These are phyloP conservation scores for Diaporthe ampelina DNA, from an alignment of 2,329 filamentous ascomycete genomes.

Conservation along the genomic window DNA sequence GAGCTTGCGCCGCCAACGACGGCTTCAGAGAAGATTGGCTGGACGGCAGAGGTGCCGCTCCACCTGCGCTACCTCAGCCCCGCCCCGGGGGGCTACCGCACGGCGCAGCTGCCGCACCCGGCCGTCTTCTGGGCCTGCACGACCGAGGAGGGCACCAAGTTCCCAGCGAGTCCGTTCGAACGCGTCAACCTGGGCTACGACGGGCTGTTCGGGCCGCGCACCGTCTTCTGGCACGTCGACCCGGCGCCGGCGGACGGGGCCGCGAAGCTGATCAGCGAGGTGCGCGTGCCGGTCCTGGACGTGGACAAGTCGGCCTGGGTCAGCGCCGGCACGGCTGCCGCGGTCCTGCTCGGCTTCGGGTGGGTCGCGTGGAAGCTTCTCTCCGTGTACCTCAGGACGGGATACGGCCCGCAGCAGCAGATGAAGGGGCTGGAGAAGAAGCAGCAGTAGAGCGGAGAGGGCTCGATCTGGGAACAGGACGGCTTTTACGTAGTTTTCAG, in stretches of 20 bases:
- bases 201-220: constrained; percentile 79
- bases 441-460: constrained; percentile 44
- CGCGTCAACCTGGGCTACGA: constrained; percentile 89
- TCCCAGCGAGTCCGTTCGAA: constrained; percentile 87
- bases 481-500: background rate
- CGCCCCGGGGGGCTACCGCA: constrained; percentile 64
- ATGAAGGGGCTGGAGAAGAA: constrained; percentile 44
- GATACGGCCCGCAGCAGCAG: constrained; percentile 47
- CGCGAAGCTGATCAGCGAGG: constrained; percentile 62
- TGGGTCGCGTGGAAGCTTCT: constrained; percentile 77
- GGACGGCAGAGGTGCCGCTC: constrained; percentile 81
- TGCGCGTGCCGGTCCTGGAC: constrained; percentile 77
- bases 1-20: constrained; percentile 68
- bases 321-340: constrained; percentile 68
- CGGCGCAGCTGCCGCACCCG: constrained; percentile 80
- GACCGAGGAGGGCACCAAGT: constrained; percentile 74
- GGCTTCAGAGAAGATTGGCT: constrained; percentile 53
- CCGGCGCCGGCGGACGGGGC: constrained; percentile 56
- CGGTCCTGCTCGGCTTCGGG: constrained; percentile 74
- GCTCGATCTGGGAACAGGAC: background rate
- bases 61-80: constrained; percentile 88
- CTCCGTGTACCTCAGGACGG: constrained; percentile 52
- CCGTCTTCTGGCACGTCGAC: constrained; percentile 85
- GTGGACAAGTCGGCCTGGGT: constrained; percentile 64
- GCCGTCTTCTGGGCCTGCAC: constrained; percentile 92